Evolutionary conservation across 768 basidiomycete genomes (phyloP).

Genomic region (Imleria badia): DNA sequence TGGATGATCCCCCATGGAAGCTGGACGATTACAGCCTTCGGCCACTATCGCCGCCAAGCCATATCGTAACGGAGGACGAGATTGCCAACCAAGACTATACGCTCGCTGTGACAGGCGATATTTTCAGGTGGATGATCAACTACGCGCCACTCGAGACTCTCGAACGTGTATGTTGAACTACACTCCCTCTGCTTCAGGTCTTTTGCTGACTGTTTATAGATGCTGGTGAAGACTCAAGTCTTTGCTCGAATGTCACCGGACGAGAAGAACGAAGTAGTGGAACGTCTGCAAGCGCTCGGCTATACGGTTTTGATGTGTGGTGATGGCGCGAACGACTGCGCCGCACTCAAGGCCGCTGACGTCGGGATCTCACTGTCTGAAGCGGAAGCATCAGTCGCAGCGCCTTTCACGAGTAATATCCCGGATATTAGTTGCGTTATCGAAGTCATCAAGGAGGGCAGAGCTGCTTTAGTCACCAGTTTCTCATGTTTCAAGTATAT

Average conservation of each 20-base stretch:
- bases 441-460: conserved; percentile 95
- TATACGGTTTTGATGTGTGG: conserved; percentile 99
- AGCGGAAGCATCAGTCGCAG: conserved; percentile 97
- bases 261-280: conserved; percentile 98
- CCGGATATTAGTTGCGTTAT: conserved; percentile 96
- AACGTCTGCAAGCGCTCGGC: conserved; percentile 87
- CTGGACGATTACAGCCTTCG: conserved; percentile 88
- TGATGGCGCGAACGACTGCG: conserved; percentile 98
- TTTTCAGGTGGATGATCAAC: conserved; percentile 98
- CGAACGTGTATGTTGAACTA: conserved; percentile 60
- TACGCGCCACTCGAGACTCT: conserved; percentile 91
- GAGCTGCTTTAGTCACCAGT: conserved; percentile 94
- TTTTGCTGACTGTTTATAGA: conserved; percentile 48
- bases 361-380: conserved; percentile 96
- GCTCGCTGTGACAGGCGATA: conserved; percentile 89
- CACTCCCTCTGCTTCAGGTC: background rate
- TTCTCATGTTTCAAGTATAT: conserved; percentile 99
- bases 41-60: conserved; percentile 70
- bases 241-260: conserved; percentile 99
- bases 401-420: conserved; percentile 91
- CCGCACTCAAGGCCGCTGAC: conserved; percentile 97
- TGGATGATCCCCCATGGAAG: conserved; percentile 83
- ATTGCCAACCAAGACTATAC: conserved; percentile 84
- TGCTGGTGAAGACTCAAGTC: conserved; percentile 95
- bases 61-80: conserved; percentile 68